These are phyloP conservation scores for Phaeotremella skinneri DNA, from an alignment of 768 basidiomycete species.

Conservation along the genomic window DNA sequence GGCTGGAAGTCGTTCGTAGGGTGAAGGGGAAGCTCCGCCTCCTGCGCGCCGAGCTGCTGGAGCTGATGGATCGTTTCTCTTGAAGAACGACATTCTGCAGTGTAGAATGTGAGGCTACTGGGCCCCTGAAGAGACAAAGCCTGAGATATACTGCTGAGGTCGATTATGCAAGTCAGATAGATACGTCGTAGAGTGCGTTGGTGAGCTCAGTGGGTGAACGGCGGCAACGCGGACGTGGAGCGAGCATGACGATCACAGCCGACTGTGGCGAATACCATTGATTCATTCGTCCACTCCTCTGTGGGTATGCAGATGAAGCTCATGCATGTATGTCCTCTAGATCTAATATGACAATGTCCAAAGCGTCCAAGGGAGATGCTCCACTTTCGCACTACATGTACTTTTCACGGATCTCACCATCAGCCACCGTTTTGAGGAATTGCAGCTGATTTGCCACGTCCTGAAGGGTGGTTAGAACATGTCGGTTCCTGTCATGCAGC, in stretches of 20 bases:
- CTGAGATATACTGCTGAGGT: no score
- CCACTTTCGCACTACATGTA: no score
- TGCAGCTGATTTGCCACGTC: constrained; percentile 84
- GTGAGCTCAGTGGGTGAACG: no score
- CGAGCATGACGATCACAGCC: not conserved
- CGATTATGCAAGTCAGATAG: no score
- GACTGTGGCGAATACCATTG: not conserved
- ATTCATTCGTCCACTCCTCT: not conserved
- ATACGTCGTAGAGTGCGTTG: no score
- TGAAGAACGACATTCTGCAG: constrained; percentile 46
- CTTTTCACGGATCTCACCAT: constrained; percentile 57
- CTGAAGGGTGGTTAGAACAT: constrained; percentile 76
- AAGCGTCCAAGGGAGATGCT: no score
- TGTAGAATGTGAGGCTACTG: not conserved
- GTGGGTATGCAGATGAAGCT: not conserved
- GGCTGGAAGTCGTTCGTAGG: constrained; percentile 42
- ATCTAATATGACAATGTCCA: constrained; percentile 3
- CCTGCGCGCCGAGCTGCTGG: constrained; percentile 40
- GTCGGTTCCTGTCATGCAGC: constrained; percentile 57
- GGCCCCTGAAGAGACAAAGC: no score
- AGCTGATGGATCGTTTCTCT: constrained; percentile 39
- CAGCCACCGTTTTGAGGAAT: constrained; percentile 77
- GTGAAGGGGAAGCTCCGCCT: constrained; percentile 13
- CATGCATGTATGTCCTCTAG: not conserved
- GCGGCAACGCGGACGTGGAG: not conserved